Conservation (phyloP, 345 rosid species). For the Rubroshorea leprosula region DNA sequence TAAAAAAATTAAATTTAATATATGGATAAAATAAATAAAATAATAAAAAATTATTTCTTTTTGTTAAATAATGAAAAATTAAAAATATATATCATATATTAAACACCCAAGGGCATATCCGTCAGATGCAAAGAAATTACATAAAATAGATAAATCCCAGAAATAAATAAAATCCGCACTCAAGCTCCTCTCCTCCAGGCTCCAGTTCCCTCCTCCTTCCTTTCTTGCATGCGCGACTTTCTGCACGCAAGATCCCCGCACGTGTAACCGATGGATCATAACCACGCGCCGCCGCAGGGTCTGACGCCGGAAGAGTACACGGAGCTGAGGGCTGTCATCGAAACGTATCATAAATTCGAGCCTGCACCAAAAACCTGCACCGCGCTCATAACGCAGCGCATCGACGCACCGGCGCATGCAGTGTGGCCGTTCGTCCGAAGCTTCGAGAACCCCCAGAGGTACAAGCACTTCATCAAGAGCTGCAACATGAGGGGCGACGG, state of each 20-base stretch:
- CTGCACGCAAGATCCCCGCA: neutral
- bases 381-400: slow-evolving; percentile 62
- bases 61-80: no score
- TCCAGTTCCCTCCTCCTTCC: neutral
- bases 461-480: slow-evolving; percentile 83
- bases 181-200: neutral
- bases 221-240: neutral
- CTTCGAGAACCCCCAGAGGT: slow-evolving; percentile 62
- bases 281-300: slow-evolving; percentile 33
- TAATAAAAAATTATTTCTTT: no score
- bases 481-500: slow-evolving; percentile 56
- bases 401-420: slow-evolving; percentile 51
- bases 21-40: no score
- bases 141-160: no score
- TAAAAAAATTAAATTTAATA: no score
- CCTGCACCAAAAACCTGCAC: slow-evolving; percentile 51
- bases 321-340: slow-evolving; percentile 45
- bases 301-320: slow-evolving; percentile 46
- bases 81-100: no score
- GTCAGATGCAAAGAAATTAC: no score
- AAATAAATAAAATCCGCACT: no score
- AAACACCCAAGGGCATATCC: no score
- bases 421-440: slow-evolving; percentile 70
- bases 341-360: slow-evolving; percentile 53
- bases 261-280: no score